phyloP scores from a whole-genome alignment of 1,284 basidiomycete genomes.

The Ceratobasidium sp. region DNA sequence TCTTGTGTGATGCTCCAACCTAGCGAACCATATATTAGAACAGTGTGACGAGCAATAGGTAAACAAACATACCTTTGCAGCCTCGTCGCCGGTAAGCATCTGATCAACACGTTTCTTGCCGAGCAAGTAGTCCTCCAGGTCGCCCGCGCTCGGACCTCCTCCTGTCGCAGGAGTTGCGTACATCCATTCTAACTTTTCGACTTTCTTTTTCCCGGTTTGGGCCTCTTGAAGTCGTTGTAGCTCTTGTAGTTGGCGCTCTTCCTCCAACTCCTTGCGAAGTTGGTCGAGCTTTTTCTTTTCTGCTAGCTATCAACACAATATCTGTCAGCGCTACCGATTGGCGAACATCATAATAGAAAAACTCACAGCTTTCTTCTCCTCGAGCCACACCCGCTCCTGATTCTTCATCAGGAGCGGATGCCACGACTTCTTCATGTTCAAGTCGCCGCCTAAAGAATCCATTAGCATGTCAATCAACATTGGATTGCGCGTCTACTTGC shows the following conservation, averaged over 20 bases:
- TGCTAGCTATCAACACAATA: constrained; percentile 70
- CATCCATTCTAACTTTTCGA: constrained; percentile 99
- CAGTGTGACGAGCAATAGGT: neutral
- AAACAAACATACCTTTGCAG: constrained; percentile 74
- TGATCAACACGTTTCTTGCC: constrained; percentile 99
- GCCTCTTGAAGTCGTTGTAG: constrained; percentile 94
- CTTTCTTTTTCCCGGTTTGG: constrained; percentile 92
- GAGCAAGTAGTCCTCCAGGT: constrained; percentile 95
- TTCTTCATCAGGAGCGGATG: constrained; percentile 97
- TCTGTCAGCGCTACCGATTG: neutral
- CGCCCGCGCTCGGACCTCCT: constrained; percentile 83
- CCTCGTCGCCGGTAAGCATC: constrained; percentile 89
- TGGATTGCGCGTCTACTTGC: constrained; percentile 57
- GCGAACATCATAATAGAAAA: neutral
- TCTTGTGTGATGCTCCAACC: constrained; percentile 87
- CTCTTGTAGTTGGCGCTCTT: constrained; percentile 96
- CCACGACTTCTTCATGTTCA: constrained; percentile 99
- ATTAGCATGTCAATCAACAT: neutral
- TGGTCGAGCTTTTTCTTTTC: constrained; percentile 99
- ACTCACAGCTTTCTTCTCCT: constrained; percentile 72
- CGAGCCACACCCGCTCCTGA: constrained; percentile 99
- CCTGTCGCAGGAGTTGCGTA: constrained; percentile 94
- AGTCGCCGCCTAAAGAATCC: constrained; percentile 58
- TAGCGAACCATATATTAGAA: constrained; percentile 49
- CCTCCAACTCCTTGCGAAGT: constrained; percentile 95